Base-by-base conservation (phyloP, 306 rosid genomes). In the Cercis canadensis region DNA sequence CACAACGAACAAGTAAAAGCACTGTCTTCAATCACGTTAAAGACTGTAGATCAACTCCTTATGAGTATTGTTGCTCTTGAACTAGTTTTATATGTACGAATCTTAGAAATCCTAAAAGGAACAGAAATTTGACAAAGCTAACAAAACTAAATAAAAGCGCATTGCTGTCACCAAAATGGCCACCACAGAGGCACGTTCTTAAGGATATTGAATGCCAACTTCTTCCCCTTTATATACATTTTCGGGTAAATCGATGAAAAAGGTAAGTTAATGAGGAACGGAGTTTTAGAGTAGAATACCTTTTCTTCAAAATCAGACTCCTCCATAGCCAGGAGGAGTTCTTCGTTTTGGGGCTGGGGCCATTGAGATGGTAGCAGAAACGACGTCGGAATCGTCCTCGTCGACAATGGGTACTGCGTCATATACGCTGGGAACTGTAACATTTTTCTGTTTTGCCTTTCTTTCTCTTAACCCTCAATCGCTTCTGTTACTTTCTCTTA, bases 281-380 rank as follows among this genome's bases (percentile, higher is more conserved):
- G 4, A 58, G 21, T 3, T 24, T 24, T 17, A 12, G 8, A 51
- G 12, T 24, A 16, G 44, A 34, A 43, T 44, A 90, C 97, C 99
- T 94, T 89, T 32, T 94, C 95, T 77, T 87, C 96, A 52, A 75
- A 94, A 46, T 89, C 96, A 69, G 97, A 77, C 69, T 94, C 97
- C 64, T 94, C 99, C 95, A 89, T 74, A 60, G 96, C 92, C 52
- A 94, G 96, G 31, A 90, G 92, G 37, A 94, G 87, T 59, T 94
- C 98, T 62, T 94, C 97, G 80, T 76, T 90, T 14, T 90, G 97
- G 43, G 96, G 89, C 24, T 87, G 98, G 6, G 97, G 96, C 96
- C 96, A 94, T 50, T 94, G 98, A 49, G 92, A 84, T 6, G 97
- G 98, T 9, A 90, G 81, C 70, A 87, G 46, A 84, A 80, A 84